Evolutionary conservation across 2,329 filamentous ascomycete genomes (phyloP).

Genomic region (Aspergillus japonicus): DNA sequence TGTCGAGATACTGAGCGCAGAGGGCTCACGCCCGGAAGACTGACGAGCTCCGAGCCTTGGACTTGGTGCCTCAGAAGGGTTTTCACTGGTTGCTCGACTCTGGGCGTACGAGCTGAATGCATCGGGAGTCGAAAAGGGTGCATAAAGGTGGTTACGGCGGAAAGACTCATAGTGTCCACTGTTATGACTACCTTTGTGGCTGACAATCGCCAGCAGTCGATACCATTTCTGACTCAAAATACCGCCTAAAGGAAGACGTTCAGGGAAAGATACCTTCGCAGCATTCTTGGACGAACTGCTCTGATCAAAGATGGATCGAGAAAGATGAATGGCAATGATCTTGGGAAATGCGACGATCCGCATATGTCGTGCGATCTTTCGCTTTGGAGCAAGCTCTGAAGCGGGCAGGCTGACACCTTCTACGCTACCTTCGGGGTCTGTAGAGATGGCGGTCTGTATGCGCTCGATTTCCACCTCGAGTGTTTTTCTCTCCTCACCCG

Average conservation of each 20-base stretch:
- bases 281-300: conserved; percentile 85
- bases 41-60: conserved; percentile 42
- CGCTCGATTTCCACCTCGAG: conserved; percentile 62
- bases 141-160: conserved; percentile 74
- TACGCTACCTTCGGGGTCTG: conserved; percentile 75
- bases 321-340: conserved; percentile 86
- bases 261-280: conserved; percentile 89
- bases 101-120: conserved; percentile 73
- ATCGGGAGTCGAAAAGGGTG: conserved; percentile 79
- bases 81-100: conserved; percentile 58
- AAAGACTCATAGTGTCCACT: conserved; percentile 98
- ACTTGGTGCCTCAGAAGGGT: conserved; percentile 40
- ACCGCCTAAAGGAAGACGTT: conserved; percentile 77
- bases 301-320: conserved; percentile 84
- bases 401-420: conserved; percentile 74
- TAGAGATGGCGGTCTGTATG: conserved; percentile 69
- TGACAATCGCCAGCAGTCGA: conserved; percentile 81
- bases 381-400: conserved; percentile 69
- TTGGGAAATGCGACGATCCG: conserved; percentile 86
- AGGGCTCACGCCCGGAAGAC: conserved; percentile 29
- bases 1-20: conserved; percentile 31
- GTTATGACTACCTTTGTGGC: conserved; percentile 92
- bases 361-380: conserved; percentile 82
- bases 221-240: conserved; percentile 77
- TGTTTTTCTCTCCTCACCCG: conserved; percentile 52